Conservation (phyloP, 1,284 basidiomycete species). For the Kalmanozyma brasiliensis region DNA sequence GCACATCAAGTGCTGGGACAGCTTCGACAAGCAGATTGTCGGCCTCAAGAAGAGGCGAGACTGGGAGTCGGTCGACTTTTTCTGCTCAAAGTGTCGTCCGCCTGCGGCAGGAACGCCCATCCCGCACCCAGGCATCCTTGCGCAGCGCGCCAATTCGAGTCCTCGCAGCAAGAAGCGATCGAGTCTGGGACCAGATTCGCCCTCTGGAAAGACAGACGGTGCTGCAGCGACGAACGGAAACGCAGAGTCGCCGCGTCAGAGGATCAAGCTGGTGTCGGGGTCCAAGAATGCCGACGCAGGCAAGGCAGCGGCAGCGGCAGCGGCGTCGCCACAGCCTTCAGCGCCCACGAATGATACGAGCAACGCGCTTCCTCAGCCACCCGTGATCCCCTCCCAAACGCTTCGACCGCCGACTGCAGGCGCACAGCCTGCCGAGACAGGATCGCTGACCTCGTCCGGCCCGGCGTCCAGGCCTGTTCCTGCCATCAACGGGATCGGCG, state of each 20-base stretch:
- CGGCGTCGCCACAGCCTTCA: neutral
- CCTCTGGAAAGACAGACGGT: slow-evolving; percentile 9
- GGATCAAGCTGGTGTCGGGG: slow-evolving; percentile 28
- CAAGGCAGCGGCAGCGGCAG: neutral
- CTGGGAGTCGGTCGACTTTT: slow-evolving; percentile 59
- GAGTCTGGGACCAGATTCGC: slow-evolving; percentile 26
- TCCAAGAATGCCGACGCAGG: slow-evolving; percentile 11
- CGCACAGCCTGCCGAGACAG: slow-evolving; percentile 35
- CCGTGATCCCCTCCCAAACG: slow-evolving; percentile 25
- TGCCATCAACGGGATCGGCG: slow-evolving; percentile 12
- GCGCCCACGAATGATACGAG: neutral
- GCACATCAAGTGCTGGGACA: slow-evolving; percentile 66
- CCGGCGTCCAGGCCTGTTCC: slow-evolving; percentile 5
- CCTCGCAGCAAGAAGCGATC: slow-evolving; percentile 26
- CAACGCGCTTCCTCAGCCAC: slow-evolving; percentile 16
- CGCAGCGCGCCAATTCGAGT: slow-evolving; percentile 25
- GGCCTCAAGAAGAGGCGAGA: slow-evolving; percentile 44
- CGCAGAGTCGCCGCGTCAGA: slow-evolving; percentile 28
- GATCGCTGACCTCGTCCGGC: slow-evolving; percentile 21
- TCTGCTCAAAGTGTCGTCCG: slow-evolving; percentile 53
- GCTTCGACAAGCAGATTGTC: slow-evolving; percentile 53
- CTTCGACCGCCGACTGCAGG: slow-evolving; percentile 19
- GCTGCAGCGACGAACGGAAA: slow-evolving; percentile 5
- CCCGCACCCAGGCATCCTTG: slow-evolving; percentile 30
- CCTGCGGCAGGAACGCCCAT: slow-evolving; percentile 33